Evolutionary conservation across 2,329 filamentous ascomycete species (phyloP), one percentile per base, ranked within the genome.

Genomic region (Juglanconis sp.): DNA sequence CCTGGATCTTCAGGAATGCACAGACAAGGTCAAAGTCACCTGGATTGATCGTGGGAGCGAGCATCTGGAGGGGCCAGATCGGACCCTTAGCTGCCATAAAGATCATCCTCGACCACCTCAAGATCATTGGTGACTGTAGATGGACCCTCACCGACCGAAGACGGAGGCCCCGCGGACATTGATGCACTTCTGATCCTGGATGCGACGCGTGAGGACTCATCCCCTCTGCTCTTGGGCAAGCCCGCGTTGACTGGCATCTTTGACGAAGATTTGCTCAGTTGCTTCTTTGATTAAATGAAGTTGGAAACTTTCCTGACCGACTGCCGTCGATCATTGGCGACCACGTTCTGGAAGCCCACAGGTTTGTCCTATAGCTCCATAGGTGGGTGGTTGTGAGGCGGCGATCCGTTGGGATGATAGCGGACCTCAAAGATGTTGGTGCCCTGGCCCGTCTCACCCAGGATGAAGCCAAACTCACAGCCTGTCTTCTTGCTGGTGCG

Each of bases 401-500:
- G 62, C 40, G 59, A 62, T 13, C 62, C 62, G 9, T 60, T 59
- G 2, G 62, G 62, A 34, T 64, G 62, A 15, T 64, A 64, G 7
- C 62, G 48, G 34, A 64, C 62, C 60, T 64, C 62, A 35, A 64
- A 64, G 53, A 64, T 36, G 53, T 62, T 62, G 7, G 60, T 62
- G 1, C 56, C 56, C 60, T 64, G 62, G n/a, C 62, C 62, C 3
- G 62, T 62, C 62, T 64, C 62, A 3, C 62, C 62, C 13, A 64
- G 56, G 46, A 64, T 64, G 46, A 64, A 64, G 44, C 62, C 62
- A 10, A 64, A 64, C 38, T 62, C 59, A 38, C 62, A 64, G 4
- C 62, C 62, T 9, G 62, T 64, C 56, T 64, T 64, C 62, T 64
- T 64, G 62, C 62, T 64, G 36, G 60, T 64, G 53, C 62, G 57